These are phyloP conservation scores for Fusarium ramigenum DNA, from an alignment of 2,329 filamentous ascomycete species.

Conservation along the genomic window DNA sequence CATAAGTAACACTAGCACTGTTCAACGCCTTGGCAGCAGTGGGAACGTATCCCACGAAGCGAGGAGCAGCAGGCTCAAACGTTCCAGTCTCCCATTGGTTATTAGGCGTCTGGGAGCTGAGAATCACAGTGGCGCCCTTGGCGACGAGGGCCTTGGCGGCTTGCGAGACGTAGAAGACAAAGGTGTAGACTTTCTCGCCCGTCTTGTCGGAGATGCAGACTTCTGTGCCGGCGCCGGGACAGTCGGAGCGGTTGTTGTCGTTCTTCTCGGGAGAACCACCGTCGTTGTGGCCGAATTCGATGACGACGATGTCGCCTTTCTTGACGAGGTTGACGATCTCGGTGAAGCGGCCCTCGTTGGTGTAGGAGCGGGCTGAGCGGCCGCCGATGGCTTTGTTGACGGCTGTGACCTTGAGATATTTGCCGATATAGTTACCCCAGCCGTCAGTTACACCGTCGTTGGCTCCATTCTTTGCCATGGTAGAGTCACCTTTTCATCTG, in stretches of 20 bases:
- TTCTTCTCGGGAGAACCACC: slow-evolving; percentile 62
- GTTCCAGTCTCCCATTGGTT: slow-evolving; percentile 69
- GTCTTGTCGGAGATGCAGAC: slow-evolving; percentile 54
- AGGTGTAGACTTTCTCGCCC: slow-evolving; percentile 66
- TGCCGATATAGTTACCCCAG: slow-evolving; percentile 69
- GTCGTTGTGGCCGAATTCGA: slow-evolving; percentile 80
- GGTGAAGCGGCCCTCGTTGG: slow-evolving; percentile 71
- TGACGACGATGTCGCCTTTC: slow-evolving; percentile 71
- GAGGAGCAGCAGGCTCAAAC: slow-evolving; percentile 57
- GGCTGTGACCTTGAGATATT: slow-evolving; percentile 53
- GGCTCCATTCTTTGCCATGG: slow-evolving; percentile 62
- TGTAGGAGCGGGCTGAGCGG: slow-evolving; percentile 72
- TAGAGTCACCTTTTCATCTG: slow-evolving; percentile 59
- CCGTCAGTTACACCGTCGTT: slow-evolving; percentile 58
- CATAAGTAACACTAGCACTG: slow-evolving; percentile 58
- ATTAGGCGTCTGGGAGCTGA: slow-evolving; percentile 64
- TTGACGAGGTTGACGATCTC: slow-evolving; percentile 62
- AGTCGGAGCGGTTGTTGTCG: slow-evolving; percentile 72
- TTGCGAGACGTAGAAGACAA: slow-evolving; percentile 66
- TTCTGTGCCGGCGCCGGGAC: slow-evolving; percentile 62
- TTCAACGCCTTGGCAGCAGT: slow-evolving; percentile 50
- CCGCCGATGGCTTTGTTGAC: slow-evolving; percentile 75
- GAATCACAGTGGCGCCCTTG: slow-evolving; percentile 69
- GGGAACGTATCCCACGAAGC: slow-evolving; percentile 67
- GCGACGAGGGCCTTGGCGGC: slow-evolving; percentile 62